A percentile compares a stretch with the other conserved stretches of the same genome.
phyloP scores from a whole-genome alignment of 176 grass and related monocot species.

The Elymus sibiricus region DNA sequence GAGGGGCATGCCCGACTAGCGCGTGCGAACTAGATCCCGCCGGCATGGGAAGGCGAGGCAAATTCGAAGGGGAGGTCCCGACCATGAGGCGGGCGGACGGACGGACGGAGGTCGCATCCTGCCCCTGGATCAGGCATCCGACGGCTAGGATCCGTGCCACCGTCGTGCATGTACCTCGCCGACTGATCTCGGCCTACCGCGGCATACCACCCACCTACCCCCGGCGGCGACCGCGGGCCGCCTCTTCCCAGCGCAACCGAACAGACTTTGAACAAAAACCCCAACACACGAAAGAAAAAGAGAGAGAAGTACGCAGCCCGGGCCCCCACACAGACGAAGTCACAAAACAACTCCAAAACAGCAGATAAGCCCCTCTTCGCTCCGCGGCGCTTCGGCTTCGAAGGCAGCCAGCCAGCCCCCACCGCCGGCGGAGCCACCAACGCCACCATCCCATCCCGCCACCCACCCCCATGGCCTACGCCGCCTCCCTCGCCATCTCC shows the following conservation, averaged over 20 bases:
- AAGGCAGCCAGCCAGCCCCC: not conserved
- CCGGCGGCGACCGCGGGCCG: too few species aligned
- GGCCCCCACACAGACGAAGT: not conserved
- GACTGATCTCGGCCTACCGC: not conserved
- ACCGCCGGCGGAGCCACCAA: not conserved
- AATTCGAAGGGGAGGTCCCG: not conserved
- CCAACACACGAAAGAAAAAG: not conserved
- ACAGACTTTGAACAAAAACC: not conserved
- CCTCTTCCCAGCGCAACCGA: not conserved
- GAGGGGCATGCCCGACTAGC: too few species aligned
- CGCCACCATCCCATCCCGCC: not conserved
- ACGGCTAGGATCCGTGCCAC: not conserved
- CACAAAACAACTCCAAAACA: not conserved
- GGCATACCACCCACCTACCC: not conserved
- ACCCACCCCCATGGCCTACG: not conserved
- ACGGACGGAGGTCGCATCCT: too few species aligned
- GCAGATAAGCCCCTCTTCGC: not conserved
- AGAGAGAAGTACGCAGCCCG: not conserved
- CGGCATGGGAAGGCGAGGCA: not conserved
- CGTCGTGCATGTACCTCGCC: not conserved
- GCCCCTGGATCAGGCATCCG: not conserved
- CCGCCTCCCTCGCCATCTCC: constrained; percentile 3
- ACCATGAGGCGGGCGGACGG: too few species aligned
- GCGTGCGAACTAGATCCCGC: too few species aligned
- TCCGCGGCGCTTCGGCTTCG: not conserved